Conservation (phyloP, 1,139 yeast species). For the Pichia sp. region DNA sequence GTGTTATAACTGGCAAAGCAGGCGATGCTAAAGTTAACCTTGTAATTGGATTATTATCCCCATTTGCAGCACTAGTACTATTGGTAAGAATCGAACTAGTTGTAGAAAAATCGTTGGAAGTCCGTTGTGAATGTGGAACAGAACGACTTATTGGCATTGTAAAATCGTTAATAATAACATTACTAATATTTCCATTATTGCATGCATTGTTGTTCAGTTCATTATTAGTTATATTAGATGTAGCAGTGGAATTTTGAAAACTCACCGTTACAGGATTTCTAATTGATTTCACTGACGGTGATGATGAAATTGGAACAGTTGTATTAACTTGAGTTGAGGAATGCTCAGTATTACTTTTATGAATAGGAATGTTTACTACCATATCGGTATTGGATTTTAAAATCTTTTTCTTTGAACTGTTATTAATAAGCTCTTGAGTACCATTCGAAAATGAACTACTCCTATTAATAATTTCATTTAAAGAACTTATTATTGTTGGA, state of each 20-base stretch:
- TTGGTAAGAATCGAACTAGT: constrained; percentile 10
- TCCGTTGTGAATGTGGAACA: constrained; percentile 11
- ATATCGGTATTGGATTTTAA: no score
- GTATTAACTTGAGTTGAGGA: neutral
- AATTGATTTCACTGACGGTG: constrained; percentile 9
- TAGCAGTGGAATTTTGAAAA: neutral
- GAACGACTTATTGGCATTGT: constrained; percentile 6
- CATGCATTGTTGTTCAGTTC: neutral
- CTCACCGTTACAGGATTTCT: constrained; percentile 9
- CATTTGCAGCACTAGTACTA: constrained; percentile 12
- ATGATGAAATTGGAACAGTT: constrained; percentile 1
- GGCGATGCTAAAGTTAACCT: constrained; percentile 29
- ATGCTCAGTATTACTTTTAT: neutral
- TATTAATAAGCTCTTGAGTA: no score
- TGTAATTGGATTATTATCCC: constrained; percentile 23
- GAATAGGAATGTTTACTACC: no score
- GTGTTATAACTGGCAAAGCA: constrained; percentile 31
- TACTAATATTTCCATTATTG: neutral
- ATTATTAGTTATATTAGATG: neutral
- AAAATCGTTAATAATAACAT: constrained; percentile 2
- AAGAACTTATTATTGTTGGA: constrained; percentile 2
- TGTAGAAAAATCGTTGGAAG: constrained; percentile 14
- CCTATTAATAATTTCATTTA: neutral
- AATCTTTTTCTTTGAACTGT: no score
- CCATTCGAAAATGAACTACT: neutral